Evolutionary conservation across 306 rosid genomes (phyloP).

Genomic region (Dicorynia guianensis): DNA sequence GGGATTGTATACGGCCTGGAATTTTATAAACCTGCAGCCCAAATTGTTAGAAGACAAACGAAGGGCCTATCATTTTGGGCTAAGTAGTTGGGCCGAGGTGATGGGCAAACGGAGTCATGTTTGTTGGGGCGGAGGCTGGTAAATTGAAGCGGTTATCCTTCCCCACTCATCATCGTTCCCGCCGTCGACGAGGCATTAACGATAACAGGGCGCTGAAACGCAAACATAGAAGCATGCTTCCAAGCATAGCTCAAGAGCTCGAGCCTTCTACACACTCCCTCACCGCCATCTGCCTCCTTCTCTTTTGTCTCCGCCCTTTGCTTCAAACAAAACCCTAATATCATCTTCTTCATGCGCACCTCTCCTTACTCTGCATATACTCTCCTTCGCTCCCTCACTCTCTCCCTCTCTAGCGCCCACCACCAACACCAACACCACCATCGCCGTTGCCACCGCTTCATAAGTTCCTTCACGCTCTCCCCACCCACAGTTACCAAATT

Average conservation of each 20-base stretch:
- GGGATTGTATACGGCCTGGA: too few relatives aligned
- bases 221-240: not conserved
- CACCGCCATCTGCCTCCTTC: not conserved
- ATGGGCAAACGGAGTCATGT: too few relatives aligned
- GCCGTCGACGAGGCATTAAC: too few relatives aligned
- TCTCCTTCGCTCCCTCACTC: constrained; percentile 31
- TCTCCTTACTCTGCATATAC: constrained; percentile 7
- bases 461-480: not conserved
- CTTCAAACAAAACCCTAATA: constrained; percentile 19
- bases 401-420: constrained; percentile 11
- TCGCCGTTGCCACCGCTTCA: not conserved
- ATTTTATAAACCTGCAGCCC: too few relatives aligned
- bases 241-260: constrained; percentile 9
- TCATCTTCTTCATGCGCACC: constrained; percentile 16
- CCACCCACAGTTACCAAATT: not conserved
- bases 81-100: too few relatives aligned
- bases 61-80: too few relatives aligned
- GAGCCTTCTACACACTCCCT: not conserved
- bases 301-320: not conserved
- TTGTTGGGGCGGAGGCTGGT: too few relatives aligned
- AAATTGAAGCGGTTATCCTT: too few relatives aligned
- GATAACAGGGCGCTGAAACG: too few relatives aligned
- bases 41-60: too few relatives aligned
- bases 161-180: too few relatives aligned
- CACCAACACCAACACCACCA: not conserved